Evolutionary conservation across 306 rosid species (phyloP).

Genomic region (Acacia crassicarpa): DNA sequence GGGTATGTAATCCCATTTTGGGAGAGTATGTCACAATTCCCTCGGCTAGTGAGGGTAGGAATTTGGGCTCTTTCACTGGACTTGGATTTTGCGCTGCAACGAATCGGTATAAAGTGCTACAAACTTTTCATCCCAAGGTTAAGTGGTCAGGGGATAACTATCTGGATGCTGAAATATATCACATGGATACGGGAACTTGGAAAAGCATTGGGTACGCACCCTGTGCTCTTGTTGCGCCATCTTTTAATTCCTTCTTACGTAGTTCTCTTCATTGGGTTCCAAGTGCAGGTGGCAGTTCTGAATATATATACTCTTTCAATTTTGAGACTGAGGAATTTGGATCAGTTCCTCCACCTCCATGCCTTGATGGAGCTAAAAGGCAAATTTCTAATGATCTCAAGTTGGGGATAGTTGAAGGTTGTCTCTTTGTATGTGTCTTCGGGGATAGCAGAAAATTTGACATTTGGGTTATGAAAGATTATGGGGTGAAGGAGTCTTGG

Average conservation of each 20-base stretch:
- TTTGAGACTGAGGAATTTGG: constrained; percentile 8
- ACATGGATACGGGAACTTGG: constrained; percentile 14
- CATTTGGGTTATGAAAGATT: constrained; percentile 9
- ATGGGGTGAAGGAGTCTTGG: constrained; percentile 18
- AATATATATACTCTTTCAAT: background rate
- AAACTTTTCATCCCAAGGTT: constrained; percentile 15
- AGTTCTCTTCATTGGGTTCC: constrained; percentile 17
- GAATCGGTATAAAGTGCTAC: background rate
- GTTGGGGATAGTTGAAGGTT: constrained; percentile 3
- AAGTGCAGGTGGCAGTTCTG: background rate
- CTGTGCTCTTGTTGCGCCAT: constrained; percentile 1
- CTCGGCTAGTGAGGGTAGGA: background rate
- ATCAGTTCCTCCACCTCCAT: background rate
- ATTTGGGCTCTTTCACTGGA: background rate
- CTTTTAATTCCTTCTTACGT: constrained; percentile 12
- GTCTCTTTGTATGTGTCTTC: constrained; percentile 13
- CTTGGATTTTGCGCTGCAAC: background rate
- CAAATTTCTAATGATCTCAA: background rate
- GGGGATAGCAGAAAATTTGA: constrained; percentile 10
- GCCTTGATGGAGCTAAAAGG: constrained; percentile 4
- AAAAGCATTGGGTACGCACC: constrained; percentile 16
- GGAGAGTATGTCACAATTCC: constrained; percentile 6
- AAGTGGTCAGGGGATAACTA: background rate
- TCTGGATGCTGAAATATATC: constrained; percentile 16
- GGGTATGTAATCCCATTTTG: constrained; percentile 17